Base-by-base conservation (phyloP, 2,329 filamentous ascomycete species). In the Penicillium nordicum region DNA sequence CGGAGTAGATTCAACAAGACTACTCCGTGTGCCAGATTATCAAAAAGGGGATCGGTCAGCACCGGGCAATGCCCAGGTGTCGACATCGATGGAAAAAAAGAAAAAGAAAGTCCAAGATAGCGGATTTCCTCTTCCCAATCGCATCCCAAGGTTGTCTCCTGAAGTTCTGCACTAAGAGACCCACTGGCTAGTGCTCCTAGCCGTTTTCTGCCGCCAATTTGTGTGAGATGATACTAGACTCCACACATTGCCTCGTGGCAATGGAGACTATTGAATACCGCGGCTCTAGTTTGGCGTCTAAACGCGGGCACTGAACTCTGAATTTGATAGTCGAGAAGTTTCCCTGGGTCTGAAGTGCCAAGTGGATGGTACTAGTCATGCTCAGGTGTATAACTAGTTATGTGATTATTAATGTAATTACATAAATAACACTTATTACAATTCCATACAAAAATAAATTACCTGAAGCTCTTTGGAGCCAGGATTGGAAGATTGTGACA, bases 101-200 rank as follows among this genome's bases (percentile, higher is more conserved):
- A 21, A 21, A 21, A 21, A 21, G 3, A 21, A 21, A 3, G 7
- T 5, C 16, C 36, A 42, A 34, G 9, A 12, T 41, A 36, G 32
- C 23, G 30, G 18, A 21, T 37, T 38, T 43, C 42, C 30, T 12
- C 38, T 29, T 50, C 6, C 25, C 29, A 36, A 37, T 44, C 12
- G 29, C 18, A 32, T 43, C 14, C 30, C 23, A 43, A 25, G 57
- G 66, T 62, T 56, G 60, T 58, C 61, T 62, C 60, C 60, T 57
- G 54, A 62, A 60, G 46, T 57, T 57, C 51, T 56, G 34, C 53
- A 44, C 49, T 45, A 43, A 40, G 43, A 42, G 63, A 60, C 63
- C 67, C 67, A 69, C 67, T 36, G 25, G 57, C 66, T 69, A 69
- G 63, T 68, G 60, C 45, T 61, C 64, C 57, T 69, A 69, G 62